Percentiles rank a stretch among this genome's conserved stretches.
Conservation (phyloP, 192 early-diverging fungal species). For the Podila epigama region DNA sequence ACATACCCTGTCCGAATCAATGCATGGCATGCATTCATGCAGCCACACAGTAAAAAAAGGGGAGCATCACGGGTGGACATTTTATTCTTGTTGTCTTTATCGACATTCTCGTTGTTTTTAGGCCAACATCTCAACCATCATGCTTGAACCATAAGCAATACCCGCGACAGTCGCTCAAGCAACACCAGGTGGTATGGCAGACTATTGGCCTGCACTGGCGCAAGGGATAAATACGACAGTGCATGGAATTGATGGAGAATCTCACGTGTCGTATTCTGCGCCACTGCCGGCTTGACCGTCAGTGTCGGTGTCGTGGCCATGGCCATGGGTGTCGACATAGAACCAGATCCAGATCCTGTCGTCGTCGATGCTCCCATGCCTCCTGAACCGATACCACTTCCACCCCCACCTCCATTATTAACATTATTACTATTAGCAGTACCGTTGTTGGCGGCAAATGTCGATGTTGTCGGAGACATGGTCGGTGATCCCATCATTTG, state of each 20-base stretch:
- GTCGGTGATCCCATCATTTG: background rate
- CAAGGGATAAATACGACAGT: slow-evolving; percentile 56
- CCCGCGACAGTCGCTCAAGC: slow-evolving; percentile 55
- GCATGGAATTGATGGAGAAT: slow-evolving; percentile 61
- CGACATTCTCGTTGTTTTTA: background rate
- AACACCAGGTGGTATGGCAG: slow-evolving; percentile 57
- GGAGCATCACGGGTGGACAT: no score
- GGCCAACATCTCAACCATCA: background rate
- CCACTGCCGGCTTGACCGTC: slow-evolving; percentile 13
- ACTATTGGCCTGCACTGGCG: slow-evolving; percentile 54
- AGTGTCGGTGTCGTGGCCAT: background rate
- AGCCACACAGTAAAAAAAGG: no score
- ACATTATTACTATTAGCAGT: no score
- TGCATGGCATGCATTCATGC: no score
- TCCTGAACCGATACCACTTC: background rate
- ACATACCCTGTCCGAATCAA: no score
- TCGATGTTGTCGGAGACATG: background rate
- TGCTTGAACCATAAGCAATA: slow-evolving; percentile 50
- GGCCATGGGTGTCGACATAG: background rate
- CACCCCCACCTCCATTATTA: background rate
- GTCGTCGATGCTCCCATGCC: no score
- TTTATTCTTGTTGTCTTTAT: background rate
- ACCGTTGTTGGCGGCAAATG: slow-evolving; percentile 2
- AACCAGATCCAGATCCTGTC: no score
- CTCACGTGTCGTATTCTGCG: slow-evolving; percentile 53